phyloP scores from a whole-genome alignment of 2,329 filamentous ascomycete species.

The Xylariaceae sp. region DNA sequence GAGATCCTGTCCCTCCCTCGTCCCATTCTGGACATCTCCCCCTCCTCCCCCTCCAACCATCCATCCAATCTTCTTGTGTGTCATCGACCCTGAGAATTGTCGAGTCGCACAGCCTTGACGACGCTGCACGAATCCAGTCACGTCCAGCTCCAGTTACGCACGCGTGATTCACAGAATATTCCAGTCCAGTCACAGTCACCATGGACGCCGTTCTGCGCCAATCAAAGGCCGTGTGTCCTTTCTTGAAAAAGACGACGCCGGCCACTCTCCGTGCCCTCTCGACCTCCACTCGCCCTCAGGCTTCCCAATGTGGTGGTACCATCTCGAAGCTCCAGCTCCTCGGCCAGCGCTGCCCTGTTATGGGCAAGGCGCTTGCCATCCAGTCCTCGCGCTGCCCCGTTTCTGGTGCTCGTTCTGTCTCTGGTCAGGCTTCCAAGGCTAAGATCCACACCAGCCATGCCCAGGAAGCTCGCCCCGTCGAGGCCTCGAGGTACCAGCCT shows the following conservation, averaged over 20 bases:
- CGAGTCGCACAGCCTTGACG: not conserved
- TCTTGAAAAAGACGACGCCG: slow-evolving; percentile 90
- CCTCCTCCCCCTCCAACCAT: not conserved
- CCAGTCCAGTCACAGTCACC: slow-evolving; percentile 46
- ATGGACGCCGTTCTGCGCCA: slow-evolving; percentile 97
- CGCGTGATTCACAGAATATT: not conserved
- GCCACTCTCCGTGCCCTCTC: slow-evolving; percentile 86
- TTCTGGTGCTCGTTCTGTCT: slow-evolving; percentile 48
- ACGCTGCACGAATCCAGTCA: not conserved
- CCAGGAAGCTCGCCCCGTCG: slow-evolving; percentile 73
- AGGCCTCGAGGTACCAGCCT: slow-evolving; percentile 51
- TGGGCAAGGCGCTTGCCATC: slow-evolving; percentile 94
- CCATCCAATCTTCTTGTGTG: not conserved
- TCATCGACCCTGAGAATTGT: not conserved
- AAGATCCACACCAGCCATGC: slow-evolving; percentile 75
- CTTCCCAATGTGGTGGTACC: slow-evolving; percentile 75
- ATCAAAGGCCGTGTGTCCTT: slow-evolving; percentile 95
- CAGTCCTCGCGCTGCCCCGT: slow-evolving; percentile 59
- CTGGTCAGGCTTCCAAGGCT: slow-evolving; percentile 50
- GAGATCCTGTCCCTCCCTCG: no score
- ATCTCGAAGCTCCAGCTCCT: slow-evolving; percentile 96
- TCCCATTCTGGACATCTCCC: not conserved
- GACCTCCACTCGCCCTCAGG: slow-evolving; percentile 61
- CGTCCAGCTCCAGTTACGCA: not conserved
- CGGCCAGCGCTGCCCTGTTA: slow-evolving; percentile 92